A percentile compares a stretch with the other conserved stretches of the same genome.
phyloP scores from a whole-genome alignment of 192 early-diverging fungal species.

The Mortierella hygrophila region DNA sequence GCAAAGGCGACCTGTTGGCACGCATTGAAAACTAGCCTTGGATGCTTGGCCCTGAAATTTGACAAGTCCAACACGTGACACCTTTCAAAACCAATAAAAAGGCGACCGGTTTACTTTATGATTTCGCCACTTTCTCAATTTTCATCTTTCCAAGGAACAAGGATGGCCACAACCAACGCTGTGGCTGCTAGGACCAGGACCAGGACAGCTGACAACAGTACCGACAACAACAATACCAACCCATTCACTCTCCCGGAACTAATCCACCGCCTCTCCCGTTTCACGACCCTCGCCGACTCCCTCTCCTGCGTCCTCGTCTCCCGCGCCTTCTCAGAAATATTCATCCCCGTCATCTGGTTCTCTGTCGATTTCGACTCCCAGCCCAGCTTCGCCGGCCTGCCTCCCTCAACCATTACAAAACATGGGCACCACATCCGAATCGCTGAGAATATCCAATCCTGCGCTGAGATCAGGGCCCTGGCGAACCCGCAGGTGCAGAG shows the following conservation, averaged over 20 bases:
- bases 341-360: conserved; percentile 10
- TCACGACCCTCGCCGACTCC: not conserved
- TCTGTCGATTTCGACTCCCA: conserved; percentile 9
- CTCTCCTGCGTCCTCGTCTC: conserved; percentile 6
- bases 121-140: not conserved
- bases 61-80: too few relatives aligned
- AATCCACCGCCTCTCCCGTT: not conserved
- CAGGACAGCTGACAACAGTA: not conserved
- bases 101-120: not conserved
- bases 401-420: not conserved
- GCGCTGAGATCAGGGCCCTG: not conserved
- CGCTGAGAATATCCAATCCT: conserved; percentile 1
- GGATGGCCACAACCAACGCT: not conserved
- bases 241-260: conserved; percentile 6
- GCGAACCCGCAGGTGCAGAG: not conserved
- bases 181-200: not conserved
- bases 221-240: not conserved
- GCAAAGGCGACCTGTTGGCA: too few relatives aligned
- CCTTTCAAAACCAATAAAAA: too few relatives aligned
- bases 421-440: conserved; percentile 20
- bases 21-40: too few relatives aligned
- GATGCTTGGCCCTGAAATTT: too few relatives aligned
- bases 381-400: not conserved
- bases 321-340: conserved; percentile 9
- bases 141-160: not conserved